phyloP scores from a whole-genome alignment of 2,329 filamentous ascomycete genomes.

The Fusarium neocosmosporiellum region DNA sequence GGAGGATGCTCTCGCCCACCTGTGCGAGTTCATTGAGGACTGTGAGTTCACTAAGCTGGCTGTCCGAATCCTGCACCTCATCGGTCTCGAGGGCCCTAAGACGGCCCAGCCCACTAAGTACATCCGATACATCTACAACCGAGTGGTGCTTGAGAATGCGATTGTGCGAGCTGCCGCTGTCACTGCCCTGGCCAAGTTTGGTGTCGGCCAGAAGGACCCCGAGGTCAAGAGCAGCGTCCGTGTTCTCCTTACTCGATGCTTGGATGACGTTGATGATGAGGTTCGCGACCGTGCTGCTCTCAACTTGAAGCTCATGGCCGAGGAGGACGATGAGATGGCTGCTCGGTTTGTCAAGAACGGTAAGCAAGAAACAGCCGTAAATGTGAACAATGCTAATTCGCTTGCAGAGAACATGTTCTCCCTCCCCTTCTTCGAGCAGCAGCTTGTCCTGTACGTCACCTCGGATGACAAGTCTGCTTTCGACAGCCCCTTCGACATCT shows the following conservation, averaged over 20 bases:
- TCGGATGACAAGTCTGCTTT: slow-evolving; percentile 91
- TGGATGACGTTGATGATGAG: slow-evolving; percentile 98
- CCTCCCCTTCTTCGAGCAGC: slow-evolving; percentile 93
- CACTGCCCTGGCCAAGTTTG: slow-evolving; percentile 95
- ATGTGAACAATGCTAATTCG: slow-evolving; percentile 16
- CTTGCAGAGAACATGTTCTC: slow-evolving; percentile 90
- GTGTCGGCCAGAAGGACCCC: slow-evolving; percentile 93
- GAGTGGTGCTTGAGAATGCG: slow-evolving; percentile 96
- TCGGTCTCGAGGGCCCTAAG: slow-evolving; percentile 94
- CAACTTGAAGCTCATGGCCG: slow-evolving; percentile 90
- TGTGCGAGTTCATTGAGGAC: slow-evolving; percentile 99
- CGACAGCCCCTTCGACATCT: slow-evolving; percentile 86
- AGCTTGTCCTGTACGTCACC: slow-evolving; percentile 97
- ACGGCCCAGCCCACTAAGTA: slow-evolving; percentile 98
- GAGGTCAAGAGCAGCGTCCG: slow-evolving; percentile 97
- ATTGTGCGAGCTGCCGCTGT: slow-evolving; percentile 95
- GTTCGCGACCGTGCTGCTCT: slow-evolving; percentile 95
- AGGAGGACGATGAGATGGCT: slow-evolving; percentile 90
- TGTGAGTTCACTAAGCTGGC: slow-evolving; percentile 99
- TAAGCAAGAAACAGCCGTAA: slow-evolving; percentile 49
- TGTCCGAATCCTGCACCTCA: slow-evolving; percentile 91
- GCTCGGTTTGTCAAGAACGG: slow-evolving; percentile 92
- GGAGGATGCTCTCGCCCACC: slow-evolving; percentile 86
- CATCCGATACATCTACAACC: slow-evolving; percentile 99
- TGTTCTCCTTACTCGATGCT: slow-evolving; percentile 89